Percentiles rank a stretch among this genome's conserved stretches.
These are phyloP conservation scores for Trypethelium eluteriae DNA, from an alignment of 495 filamentous ascomycete genomes.

Conservation along the genomic window DNA sequence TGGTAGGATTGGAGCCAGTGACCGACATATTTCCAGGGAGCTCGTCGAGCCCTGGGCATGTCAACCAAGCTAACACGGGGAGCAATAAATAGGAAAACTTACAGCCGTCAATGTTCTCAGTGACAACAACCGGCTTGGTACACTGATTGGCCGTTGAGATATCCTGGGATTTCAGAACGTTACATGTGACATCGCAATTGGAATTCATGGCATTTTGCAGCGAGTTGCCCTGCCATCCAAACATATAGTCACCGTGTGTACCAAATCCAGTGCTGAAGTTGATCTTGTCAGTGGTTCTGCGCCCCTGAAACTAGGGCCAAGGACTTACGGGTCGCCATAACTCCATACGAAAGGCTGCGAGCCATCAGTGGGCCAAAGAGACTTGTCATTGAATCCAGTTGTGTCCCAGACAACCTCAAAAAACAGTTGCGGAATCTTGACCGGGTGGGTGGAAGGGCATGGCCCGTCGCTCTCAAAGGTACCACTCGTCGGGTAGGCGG, in stretches of 20 bases:
- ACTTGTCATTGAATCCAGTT: slow-evolving; percentile 24
- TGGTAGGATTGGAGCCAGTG: slow-evolving; percentile 3
- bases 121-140: slow-evolving; percentile 1
- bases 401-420: slow-evolving; percentile 29
- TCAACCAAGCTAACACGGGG: background rate
- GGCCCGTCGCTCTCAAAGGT: slow-evolving; percentile 24
- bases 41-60: background rate
- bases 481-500: slow-evolving; percentile 21
- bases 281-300: background rate
- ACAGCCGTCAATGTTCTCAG: slow-evolving; percentile 6
- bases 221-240: slow-evolving; percentile 43
- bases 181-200: slow-evolving; percentile 11
- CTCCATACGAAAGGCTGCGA: slow-evolving; percentile 28
- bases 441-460: slow-evolving; percentile 25
- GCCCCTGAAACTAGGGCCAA: background rate
- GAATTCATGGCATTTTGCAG: slow-evolving; percentile 38
- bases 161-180: background rate
- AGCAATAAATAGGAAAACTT: background rate
- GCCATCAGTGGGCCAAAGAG: slow-evolving; percentile 26
- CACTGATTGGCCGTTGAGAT: slow-evolving; percentile 1
- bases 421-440: slow-evolving; percentile 24
- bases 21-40: slow-evolving; percentile 6
- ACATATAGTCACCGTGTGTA: slow-evolving; percentile 41
- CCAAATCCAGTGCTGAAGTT: slow-evolving; percentile 33
- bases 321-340: slow-evolving; percentile 19